Base-by-base conservation (phyloP, 805 yeast species). In the Starmerella gropengiesseri region DNA sequence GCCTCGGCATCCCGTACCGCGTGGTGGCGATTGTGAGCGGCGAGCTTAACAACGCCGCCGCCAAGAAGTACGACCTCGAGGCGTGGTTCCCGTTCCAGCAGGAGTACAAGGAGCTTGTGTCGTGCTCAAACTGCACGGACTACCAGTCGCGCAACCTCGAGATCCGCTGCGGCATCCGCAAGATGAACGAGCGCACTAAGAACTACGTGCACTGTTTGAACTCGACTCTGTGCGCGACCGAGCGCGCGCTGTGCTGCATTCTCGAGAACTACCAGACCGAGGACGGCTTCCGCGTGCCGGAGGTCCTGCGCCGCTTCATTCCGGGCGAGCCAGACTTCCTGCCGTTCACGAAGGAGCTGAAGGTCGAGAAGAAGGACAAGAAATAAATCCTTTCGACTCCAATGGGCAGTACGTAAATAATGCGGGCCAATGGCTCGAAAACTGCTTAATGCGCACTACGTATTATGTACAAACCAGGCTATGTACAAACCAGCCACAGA, bases 21-120 rank as follows among this genome's bases (percentile, higher is more conserved):
- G 91, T 91, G 46, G 98, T 91, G 51, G 94, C 94, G 56, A 91
- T 91, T 65, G 98, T 91, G 50, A 85, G 95, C 47, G 98, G 97
- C 58, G 98, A 89, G 71, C 77, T 91, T 63, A 91, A 91, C 74
- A 91, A 91, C 58, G 96, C 98, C 41, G 98, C 98, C 50, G 97
- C 98, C 53, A 91, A 91, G 74, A 91, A 91, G 67, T 91, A 81
- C 70, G 98, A 91, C 70, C 75, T 91, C 61, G 98, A 91, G 73
- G 98, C 98, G 40, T 91, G 98, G 98, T 91, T 91, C 93, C 98
- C 98, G 61, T 91, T 73, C 83, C 98, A 91, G 73, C 75, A 86
- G 65, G 98, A 91, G 69, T 91, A 83, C 72, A 91, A 91, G 70
- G 98, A 91, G 71, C 77, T 91, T 59, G 98, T 91, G 44, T 85